A percentile compares a stretch with the other conserved stretches of the same genome.
Conservation (phyloP, 2,329 filamentous ascomycete species). For the Teratosphaeria gauchensis region DNA sequence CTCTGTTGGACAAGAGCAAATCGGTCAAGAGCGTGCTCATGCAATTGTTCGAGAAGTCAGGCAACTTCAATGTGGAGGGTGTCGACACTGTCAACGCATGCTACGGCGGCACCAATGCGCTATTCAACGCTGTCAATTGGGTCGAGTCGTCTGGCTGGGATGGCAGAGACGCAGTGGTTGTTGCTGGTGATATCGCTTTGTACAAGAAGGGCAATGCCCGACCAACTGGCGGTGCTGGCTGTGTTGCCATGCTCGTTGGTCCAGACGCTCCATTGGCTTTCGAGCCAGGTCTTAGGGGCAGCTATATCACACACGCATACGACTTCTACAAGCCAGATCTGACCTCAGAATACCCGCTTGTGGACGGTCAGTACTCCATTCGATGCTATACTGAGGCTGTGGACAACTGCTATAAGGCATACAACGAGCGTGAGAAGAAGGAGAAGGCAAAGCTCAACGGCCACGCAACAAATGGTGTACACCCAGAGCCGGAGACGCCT, state of each 20-base stretch:
- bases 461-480: slow-evolving; percentile 28
- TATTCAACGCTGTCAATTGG: slow-evolving; percentile 47
- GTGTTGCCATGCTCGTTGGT: slow-evolving; percentile 45
- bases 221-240: slow-evolving; percentile 44
- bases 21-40: slow-evolving; percentile 46
- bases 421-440: slow-evolving; percentile 40
- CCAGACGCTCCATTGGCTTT: slow-evolving; percentile 42
- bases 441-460: slow-evolving; percentile 35
- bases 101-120: slow-evolving; percentile 46
- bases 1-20: slow-evolving; percentile 46
- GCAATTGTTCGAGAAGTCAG: slow-evolving; percentile 42
- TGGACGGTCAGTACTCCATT: slow-evolving; percentile 44
- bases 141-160: slow-evolving; percentile 46
- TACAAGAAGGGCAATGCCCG: slow-evolving; percentile 46
- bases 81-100: slow-evolving; percentile 46
- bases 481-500: slow-evolving; percentile 33
- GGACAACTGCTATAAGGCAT: slow-evolving; percentile 45
- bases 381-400: slow-evolving; percentile 45
- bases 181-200: slow-evolving; percentile 44
- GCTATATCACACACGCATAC: slow-evolving; percentile 43
- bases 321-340: slow-evolving; percentile 48
- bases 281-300: slow-evolving; percentile 41
- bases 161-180: slow-evolving; percentile 42
- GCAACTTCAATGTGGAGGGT: slow-evolving; percentile 45
- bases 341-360: slow-evolving; percentile 44